These are phyloP conservation scores for Trichoderma sp. DNA, from an alignment of 2,329 filamentous ascomycete species.

Conservation along the genomic window DNA sequence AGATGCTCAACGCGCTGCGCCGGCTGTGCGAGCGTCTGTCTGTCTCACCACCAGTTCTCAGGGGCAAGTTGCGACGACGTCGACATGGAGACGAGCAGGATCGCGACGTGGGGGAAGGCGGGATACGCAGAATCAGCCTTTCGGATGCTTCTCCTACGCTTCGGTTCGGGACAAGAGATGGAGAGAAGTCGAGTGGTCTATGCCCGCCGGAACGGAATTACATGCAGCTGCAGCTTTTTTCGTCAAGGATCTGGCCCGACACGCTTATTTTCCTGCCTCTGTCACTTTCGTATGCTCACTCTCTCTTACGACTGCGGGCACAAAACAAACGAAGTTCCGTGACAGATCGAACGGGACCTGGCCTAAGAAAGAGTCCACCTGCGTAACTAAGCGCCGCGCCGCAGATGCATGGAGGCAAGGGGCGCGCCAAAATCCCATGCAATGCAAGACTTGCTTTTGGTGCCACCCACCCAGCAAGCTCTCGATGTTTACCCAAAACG, in stretches of 20 bases:
- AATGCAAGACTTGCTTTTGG: background rate
- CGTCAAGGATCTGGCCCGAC: background rate
- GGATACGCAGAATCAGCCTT: background rate
- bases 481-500: background rate
- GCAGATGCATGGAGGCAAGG: constrained; percentile 23
- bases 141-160: background rate
- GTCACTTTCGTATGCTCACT: background rate
- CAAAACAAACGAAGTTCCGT: constrained; percentile 17
- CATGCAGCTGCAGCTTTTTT: background rate
- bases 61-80: constrained; percentile 26
- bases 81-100: constrained; percentile 25
- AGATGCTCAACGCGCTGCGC: constrained; percentile 25
- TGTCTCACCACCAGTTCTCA: constrained; percentile 25
- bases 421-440: constrained; percentile 1
- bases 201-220: constrained; percentile 29
- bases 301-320: constrained; percentile 9
- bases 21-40: constrained; percentile 20
- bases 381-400: constrained; percentile 22
- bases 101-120: constrained; percentile 14
- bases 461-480: constrained; percentile 11
- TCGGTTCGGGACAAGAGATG: background rate
- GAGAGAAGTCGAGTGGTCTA: background rate
- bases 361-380: constrained; percentile 7
- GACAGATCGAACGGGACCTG: constrained; percentile 21
- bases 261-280: background rate